Conservation (phyloP, 805 yeast genomes). For the Clavispora carvajalis region DNA sequence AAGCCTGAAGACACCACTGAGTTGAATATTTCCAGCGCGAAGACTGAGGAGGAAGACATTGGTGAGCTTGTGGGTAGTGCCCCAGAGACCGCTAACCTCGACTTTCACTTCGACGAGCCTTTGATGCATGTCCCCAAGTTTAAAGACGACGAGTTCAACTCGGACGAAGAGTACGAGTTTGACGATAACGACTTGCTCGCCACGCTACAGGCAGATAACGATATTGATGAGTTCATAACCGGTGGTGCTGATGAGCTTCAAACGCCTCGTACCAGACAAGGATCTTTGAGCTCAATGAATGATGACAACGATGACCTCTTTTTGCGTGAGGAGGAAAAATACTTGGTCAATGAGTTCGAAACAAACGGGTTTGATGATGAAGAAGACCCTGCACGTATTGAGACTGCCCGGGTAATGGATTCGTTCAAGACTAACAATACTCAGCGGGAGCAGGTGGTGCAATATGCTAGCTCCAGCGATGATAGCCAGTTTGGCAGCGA, state of each 20-base stretch:
- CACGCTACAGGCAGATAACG: constrained; percentile 44
- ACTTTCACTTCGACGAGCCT: constrained; percentile 28
- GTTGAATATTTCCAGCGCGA: not conserved
- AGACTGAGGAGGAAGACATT: constrained; percentile 48
- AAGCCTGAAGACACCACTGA: too few relatives aligned
- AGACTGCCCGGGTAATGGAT: constrained; percentile 13
- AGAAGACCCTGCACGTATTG: constrained; percentile 22
- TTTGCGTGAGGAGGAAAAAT: constrained; percentile 40
- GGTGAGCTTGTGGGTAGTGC: constrained; percentile 44
- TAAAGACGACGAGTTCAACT: constrained; percentile 42
- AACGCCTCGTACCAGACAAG: constrained; percentile 15
- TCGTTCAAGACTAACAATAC: constrained; percentile 13
- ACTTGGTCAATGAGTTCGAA: constrained; percentile 42
- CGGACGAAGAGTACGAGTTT: constrained; percentile 64
- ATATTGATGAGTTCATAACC: constrained; percentile 32
- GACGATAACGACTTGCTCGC: constrained; percentile 45
- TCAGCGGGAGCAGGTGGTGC: constrained; percentile 33
- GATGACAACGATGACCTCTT: constrained; percentile 34
- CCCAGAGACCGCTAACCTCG: constrained; percentile 10
- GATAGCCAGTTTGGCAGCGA: constrained; percentile 31
- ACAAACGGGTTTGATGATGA: constrained; percentile 43
- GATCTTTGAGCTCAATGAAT: constrained; percentile 28
- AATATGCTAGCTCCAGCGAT: constrained; percentile 32
- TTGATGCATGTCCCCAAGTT: constrained; percentile 47
- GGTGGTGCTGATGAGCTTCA: constrained; percentile 3